Conservation (phyloP, 495 filamentous ascomycete species). For the Hypoxylon rickii region DNA sequence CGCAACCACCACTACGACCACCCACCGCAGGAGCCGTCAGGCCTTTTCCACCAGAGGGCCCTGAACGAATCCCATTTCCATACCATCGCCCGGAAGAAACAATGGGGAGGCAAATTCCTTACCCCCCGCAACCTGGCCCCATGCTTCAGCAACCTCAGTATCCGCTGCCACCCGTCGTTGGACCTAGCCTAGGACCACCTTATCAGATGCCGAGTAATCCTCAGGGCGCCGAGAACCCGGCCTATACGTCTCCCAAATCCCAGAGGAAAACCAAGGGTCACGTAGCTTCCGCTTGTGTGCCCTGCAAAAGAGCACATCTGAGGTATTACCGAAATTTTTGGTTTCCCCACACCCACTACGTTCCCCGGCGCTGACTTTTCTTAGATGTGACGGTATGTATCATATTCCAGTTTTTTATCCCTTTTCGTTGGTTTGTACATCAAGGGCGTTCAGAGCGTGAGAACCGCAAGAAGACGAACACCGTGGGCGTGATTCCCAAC, state of each 20-base stretch:
- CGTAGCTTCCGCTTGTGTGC: conserved; percentile 94
- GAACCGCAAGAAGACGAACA: background rate
- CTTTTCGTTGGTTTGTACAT: conserved; percentile 10
- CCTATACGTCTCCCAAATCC: conserved; percentile 59
- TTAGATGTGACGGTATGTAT: conserved; percentile 59
- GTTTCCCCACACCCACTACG: conserved; percentile 16
- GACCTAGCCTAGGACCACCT: conserved; percentile 38
- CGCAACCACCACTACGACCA: conserved; percentile 39
- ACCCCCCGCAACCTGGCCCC: conserved; percentile 41
- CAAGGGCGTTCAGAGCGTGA: background rate
- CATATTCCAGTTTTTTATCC: conserved; percentile 14
- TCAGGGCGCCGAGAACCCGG: conserved; percentile 40
- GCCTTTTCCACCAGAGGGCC: conserved; percentile 43
- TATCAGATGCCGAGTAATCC: conserved; percentile 44
- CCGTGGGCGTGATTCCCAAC: background rate
- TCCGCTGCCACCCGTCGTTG: conserved; percentile 42
- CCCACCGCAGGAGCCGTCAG: conserved; percentile 34
- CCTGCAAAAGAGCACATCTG: conserved; percentile 96
- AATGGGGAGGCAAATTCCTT: conserved; percentile 42
- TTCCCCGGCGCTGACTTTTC: conserved; percentile 26
- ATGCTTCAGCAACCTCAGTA: conserved; percentile 39
- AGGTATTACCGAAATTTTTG: conserved; percentile 47
- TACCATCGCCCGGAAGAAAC: conserved; percentile 46
- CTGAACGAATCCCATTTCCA: conserved; percentile 45
- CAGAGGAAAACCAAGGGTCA: conserved; percentile 91